Base-by-base conservation (phyloP, 1,284 basidiomycete genomes). In the Sporisorium exsertum region DNA sequence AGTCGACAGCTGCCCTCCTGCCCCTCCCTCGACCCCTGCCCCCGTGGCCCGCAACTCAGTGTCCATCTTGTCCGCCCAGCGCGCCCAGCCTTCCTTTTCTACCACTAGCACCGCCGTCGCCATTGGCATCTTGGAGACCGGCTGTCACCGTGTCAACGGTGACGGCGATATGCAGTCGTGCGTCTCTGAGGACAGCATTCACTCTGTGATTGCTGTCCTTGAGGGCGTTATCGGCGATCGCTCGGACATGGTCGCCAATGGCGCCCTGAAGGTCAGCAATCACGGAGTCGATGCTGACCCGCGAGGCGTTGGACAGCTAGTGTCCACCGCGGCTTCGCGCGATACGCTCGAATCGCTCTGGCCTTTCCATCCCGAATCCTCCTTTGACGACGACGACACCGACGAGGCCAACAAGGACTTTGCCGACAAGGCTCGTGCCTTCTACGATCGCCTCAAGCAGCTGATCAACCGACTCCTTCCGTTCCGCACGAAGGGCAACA, bases 11-110 rank as follows among this genome's bases (percentile, higher is more conserved):
- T 22, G 5, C 6, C 33, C 56, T 33, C 10, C 33, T 35, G 42
- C 33, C 24, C 46, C 56, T 40, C 46, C 45, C n/a, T 33, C 45
- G 27, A 46, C 55, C 13, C 56, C 56, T 24, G 35, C 8, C 18
- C 5, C 46, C 15, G 33, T 26, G 20, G 35, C 22, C 22, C 8
- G 24, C n/a, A 24, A 18, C 10, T 24, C 46, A 27, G 6, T 45
- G n/a, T n/a, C 53, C 18, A 29, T 40, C 53, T 10, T 43, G 5
- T n/a, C 40, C 26, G 42, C 53, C 37, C 27, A 10, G n/a, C 33
- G 13, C 12, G 20, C 35, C 22, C 37, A 27, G 13, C 53, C 55
- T 4, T 50, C 35, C 5, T 13, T 42, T 15, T 7, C 52, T 15
- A 5, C 2, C 8, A 1, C 18, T 40, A 55, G 40, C 40, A 13